Evolutionary conservation across 2,329 filamentous ascomycete species (phyloP), one percentile per base, ranked within the genome.

Genomic region (Sporothrix variecibatus): DNA sequence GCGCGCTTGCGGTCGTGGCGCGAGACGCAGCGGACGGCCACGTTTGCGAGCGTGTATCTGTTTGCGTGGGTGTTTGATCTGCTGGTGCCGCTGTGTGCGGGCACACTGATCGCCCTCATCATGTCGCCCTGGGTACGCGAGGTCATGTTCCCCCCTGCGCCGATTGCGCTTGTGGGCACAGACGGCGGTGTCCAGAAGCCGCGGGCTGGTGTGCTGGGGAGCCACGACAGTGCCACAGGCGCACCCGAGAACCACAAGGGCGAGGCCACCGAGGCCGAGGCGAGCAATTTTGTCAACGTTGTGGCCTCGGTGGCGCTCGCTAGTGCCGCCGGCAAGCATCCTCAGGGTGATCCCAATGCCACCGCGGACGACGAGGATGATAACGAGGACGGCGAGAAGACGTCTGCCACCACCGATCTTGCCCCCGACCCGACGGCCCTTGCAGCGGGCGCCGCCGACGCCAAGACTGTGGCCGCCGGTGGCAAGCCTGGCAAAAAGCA

Each of bases 241-340:
- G 94, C 94, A 1, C 0, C 92, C 93, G 93, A 97, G 80, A 93
- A 94, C 77, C 89, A 94, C 82, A 92, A 94, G 80, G 94, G 94
- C 34, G 93, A 96, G 80, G 93, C 93, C 0, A 92, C 94, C 0
- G 94, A 97, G 80, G 89, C 93, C 75, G 94, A 97, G 80, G 94
- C 94, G 0, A 91, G 88, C 78, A 95, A 94, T 79, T 91, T 97
- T 76, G 91, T 96, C 74, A 91, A 91, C 72, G 89, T 91, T 46
- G 90, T 96, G 71, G 89, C 91, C 9, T 87, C 89, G 40, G 89
- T 96, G 5, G 91, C 93, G 1, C 83, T 95, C 23, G 92, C 91
- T 67, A 93, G 92, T 77, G 93, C 93, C 1, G 90, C 91, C 0
- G 93, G 93, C 0, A 94, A 94, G 79, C 90, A 94, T 76, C 92